These are phyloP conservation scores for Chlorella sorokiniana DNA, from an alignment of 139 green algal genomes.

Conservation along the genomic window DNA sequence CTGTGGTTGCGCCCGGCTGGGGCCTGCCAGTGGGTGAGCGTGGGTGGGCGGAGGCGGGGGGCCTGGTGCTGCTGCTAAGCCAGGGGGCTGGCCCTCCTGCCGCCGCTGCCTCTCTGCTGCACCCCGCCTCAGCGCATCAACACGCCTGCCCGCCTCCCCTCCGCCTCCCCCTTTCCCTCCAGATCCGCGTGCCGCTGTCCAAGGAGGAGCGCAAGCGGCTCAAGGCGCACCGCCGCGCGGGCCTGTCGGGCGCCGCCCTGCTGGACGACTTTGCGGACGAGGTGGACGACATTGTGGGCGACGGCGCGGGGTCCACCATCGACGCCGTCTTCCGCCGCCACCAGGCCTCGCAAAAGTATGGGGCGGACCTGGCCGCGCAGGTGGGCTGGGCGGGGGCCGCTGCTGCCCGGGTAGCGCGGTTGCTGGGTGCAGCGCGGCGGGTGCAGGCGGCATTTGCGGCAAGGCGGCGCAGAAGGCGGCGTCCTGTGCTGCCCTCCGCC, in stretches of 20 bases:
- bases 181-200: slow-evolving; percentile 77
- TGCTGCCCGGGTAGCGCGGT: not conserved
- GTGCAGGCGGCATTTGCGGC: no score
- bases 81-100: no score
- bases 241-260: slow-evolving; percentile 46
- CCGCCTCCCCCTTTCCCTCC: not conserved
- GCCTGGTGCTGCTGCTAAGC: not conserved
- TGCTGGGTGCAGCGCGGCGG: no score
- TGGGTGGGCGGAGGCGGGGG: not conserved
- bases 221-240: slow-evolving; percentile 56
- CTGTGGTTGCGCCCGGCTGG: no score
- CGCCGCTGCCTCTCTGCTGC: not conserved
- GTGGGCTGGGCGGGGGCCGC: not conserved
- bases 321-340: slow-evolving; percentile 60
- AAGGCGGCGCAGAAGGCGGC: not conserved
- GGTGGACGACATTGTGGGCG: slow-evolving; percentile 81
- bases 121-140: not conserved
- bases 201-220: slow-evolving; percentile 83
- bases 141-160: not conserved
- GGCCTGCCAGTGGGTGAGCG: no score
- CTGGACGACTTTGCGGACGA: slow-evolving; percentile 96
- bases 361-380: slow-evolving; percentile 59
- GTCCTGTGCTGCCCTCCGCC: not conserved
- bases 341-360: slow-evolving; percentile 67
- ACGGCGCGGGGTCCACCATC: slow-evolving; percentile 49